Conservation (phyloP, 176 grass and related monocot genomes). For the Bromus sterilis region DNA sequence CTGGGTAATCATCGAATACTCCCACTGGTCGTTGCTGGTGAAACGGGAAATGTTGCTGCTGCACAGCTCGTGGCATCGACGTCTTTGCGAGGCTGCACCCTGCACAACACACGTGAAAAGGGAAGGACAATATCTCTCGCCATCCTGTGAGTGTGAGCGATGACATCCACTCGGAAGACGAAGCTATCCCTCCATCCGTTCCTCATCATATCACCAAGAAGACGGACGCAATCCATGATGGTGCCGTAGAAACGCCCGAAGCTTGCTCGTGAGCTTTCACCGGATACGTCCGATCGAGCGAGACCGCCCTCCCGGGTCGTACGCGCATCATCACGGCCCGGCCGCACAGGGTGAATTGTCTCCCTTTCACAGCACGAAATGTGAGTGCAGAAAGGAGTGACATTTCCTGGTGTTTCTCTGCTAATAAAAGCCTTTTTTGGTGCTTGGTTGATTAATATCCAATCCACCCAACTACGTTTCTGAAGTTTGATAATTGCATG, state of each 20-base stretch:
- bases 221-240: conserved; percentile 2
- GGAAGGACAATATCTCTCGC: not conserved
- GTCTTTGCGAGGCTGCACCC: not conserved
- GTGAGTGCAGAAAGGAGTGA: not conserved
- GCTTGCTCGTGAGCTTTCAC: conserved; percentile 24
- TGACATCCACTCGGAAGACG: conserved; percentile 16
- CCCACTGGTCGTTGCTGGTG: too few relatives aligned
- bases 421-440: not conserved
- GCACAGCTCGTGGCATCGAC: not conserved
- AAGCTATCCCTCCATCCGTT: not conserved
- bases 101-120: not conserved
- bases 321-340: not conserved
- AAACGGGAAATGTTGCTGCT: not conserved
- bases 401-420: not conserved
- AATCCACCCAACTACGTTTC: not conserved
- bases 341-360: not conserved
- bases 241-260: not conserved
- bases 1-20: too few relatives aligned
- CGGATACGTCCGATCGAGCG: not conserved
- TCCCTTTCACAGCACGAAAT: conserved; percentile 22
- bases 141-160: not conserved
- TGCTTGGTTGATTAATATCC: not conserved
- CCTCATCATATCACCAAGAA: not conserved
- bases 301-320: not conserved
- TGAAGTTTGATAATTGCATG: not conserved